phyloP scores from a whole-genome alignment of 106 monocot species.

The Hemerocallis citrina region DNA sequence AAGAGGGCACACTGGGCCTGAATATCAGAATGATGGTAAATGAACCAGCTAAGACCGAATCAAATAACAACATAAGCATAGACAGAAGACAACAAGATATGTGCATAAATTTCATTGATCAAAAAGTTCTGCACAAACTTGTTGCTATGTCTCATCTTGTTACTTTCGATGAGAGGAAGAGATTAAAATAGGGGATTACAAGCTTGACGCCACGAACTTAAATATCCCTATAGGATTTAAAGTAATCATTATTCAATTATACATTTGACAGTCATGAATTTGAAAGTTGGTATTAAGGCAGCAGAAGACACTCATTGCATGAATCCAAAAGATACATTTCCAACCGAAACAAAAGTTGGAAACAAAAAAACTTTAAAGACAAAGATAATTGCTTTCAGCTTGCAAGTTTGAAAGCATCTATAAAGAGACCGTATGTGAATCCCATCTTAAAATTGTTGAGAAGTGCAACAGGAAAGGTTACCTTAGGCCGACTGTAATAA shows the following conservation, averaged over 20 bases:
- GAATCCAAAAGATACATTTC: too few relatives aligned
- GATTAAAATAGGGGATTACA: neutral
- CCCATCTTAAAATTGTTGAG: constrained; percentile 99
- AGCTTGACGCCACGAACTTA: neutral
- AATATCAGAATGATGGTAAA: too few relatives aligned
- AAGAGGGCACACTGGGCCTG: too few relatives aligned
- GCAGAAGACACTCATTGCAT: neutral
- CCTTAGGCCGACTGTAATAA: constrained; percentile 74
- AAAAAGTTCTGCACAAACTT: too few relatives aligned
- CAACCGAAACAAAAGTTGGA: too few relatives aligned
- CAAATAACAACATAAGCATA: too few relatives aligned
- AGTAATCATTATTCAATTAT: neutral
- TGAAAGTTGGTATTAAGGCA: neutral
- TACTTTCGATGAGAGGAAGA: neutral
- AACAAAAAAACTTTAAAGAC: neutral
- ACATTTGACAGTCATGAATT: neutral
- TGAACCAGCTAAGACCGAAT: too few relatives aligned
- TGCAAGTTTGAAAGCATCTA: constrained; percentile 98
- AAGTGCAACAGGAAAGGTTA: constrained; percentile 71
- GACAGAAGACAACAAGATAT: too few relatives aligned
- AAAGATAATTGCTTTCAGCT: constrained; percentile 38
- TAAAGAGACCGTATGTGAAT: constrained; percentile 96
- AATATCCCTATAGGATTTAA: neutral
- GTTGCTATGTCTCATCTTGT: neutral
- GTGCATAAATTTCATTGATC: too few relatives aligned